Conservation (phyloP, 345 rosid species). For the Gossypium longicalyx region DNA sequence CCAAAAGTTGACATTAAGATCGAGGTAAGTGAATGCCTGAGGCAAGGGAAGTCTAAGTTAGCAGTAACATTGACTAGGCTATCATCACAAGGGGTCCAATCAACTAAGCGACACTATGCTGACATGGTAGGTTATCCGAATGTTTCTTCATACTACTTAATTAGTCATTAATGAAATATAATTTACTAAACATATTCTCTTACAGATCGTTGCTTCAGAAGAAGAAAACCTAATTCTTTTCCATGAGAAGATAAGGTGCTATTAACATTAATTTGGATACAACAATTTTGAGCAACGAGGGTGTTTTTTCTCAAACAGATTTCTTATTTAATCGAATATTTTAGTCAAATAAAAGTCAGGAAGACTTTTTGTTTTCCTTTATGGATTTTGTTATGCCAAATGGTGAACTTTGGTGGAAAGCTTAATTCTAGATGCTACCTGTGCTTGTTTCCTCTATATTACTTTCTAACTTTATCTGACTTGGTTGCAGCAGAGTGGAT, state of each 20-base stretch:
- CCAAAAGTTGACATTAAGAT: slow-evolving; percentile 69
- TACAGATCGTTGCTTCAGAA: slow-evolving; percentile 84
- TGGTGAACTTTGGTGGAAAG: slow-evolving; percentile 19
- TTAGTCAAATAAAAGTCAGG: not conserved
- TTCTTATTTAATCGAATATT: not conserved
- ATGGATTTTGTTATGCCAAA: not conserved
- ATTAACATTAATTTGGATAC: slow-evolving; percentile 11
- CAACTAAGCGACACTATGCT: slow-evolving; percentile 79
- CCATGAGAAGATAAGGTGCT: slow-evolving; percentile 91
- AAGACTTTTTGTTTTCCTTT: not conserved
- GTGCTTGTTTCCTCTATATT: slow-evolving; percentile 18
- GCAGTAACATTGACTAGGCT: slow-evolving; percentile 66
- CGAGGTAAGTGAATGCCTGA: slow-evolving; percentile 53
- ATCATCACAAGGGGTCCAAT: slow-evolving; percentile 53
- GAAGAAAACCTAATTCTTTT: slow-evolving; percentile 81
- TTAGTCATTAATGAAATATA: slow-evolving; percentile 7
- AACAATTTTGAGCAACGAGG: slow-evolving; percentile 15
- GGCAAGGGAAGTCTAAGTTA: slow-evolving; percentile 56
- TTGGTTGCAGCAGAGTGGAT: slow-evolving; percentile 66
- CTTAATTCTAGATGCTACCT: slow-evolving; percentile 20
- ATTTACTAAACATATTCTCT: slow-evolving; percentile 25
- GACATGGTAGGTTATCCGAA: slow-evolving; percentile 57
- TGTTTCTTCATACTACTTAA: slow-evolving; percentile 5
- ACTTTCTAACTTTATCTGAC: slow-evolving; percentile 25
- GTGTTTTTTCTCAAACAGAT: slow-evolving; percentile 7